Base-by-base conservation (phyloP, 2,329 filamentous ascomycete genomes). In the Fusarium scirpi region DNA sequence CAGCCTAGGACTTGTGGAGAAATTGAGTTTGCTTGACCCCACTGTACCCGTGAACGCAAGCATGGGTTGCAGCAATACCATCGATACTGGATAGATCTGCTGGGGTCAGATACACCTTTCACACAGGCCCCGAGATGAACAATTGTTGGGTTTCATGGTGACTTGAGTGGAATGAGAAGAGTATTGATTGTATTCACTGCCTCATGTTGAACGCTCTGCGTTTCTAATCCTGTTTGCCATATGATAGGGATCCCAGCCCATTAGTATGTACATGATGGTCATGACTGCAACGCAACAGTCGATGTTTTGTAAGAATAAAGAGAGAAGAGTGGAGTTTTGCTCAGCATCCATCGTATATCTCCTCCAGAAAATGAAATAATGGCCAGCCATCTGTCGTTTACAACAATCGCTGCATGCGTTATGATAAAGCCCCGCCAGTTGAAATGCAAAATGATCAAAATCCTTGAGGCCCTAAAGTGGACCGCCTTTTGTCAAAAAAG, bases 391-490 rank as follows among this genome's bases (percentile, higher is more conserved):
- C 52, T 34, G 18, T 60, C 55, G 51, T 49, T 45, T 43, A 29
- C 45, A 43, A 52, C 51, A 54, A 53, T 56, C 64, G 55, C 58
- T 54, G 56, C 49, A 61, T 60, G 38, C 54, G 59, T 61, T 54
- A 43, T 53, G 40, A 44, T 47, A 58, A 40, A 63, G 38, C 44
- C 41, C 58, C 46, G 43, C 43, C 57, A 41, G 47, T 57, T 62
- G 51, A 57, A 73, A 70, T 62, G 65, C 61, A 67, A 63, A 57
- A 57, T 61, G 67, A 65, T 71, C 58, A 71, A 63, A 68, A 68
- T 51, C 54, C 41, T 44, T 52, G 53, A 65, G 43, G 51, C 71
- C 66, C 69, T 69, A 71, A 57, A 58, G 45, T 59, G 68, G 57
- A 62, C 32, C 56, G 13, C 58, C 60, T 46, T 58, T 53, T 71